Conservation (phyloP, 2,329 filamentous ascomycete species). For the Ceratocystis ficicola region DNA sequence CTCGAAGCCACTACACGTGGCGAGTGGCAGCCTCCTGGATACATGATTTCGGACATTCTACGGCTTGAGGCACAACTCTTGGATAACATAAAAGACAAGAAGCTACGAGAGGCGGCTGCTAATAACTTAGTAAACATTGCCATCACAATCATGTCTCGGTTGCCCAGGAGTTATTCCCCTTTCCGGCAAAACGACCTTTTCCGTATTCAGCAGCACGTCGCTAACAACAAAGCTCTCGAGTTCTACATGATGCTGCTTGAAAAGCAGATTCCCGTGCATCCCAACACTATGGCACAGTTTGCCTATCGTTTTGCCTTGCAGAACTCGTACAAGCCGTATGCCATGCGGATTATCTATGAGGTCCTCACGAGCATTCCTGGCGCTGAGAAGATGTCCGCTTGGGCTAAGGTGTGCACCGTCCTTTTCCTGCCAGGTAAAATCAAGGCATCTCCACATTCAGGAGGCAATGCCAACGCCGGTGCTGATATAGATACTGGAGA, state of each 20-base stretch:
- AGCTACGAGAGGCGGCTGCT: neutral
- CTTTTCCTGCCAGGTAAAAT: slow-evolving; percentile 28
- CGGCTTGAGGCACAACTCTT: slow-evolving; percentile 7
- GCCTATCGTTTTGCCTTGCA: slow-evolving; percentile 37
- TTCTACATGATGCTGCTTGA: slow-evolving; percentile 31
- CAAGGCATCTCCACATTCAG: neutral
- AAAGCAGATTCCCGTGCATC: slow-evolving; percentile 29
- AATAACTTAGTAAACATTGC: slow-evolving; percentile 27
- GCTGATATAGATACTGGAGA: slow-evolving; percentile 28
- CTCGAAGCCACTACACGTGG: slow-evolving; percentile 20
- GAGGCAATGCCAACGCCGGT: neutral
- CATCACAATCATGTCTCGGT: slow-evolving; percentile 15
- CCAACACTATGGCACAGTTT: slow-evolving; percentile 38
- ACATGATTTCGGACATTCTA: slow-evolving; percentile 17
- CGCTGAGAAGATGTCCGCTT: slow-evolving; percentile 33
- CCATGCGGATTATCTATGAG: slow-evolving; percentile 24
- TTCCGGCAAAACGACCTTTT: slow-evolving; percentile 29
- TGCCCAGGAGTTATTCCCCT: slow-evolving; percentile 25
- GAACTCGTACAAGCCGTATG: slow-evolving; percentile 17
- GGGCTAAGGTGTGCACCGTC: slow-evolving; percentile 42
- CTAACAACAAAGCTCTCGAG: slow-evolving; percentile 27
- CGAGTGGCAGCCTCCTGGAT: slow-evolving; percentile 16
- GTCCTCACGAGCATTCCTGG: slow-evolving; percentile 31
- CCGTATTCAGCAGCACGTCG: slow-evolving; percentile 23
- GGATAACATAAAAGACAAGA: neutral